phyloP scores from a whole-genome alignment of 23 red algal genomes.

The Porphyridium purpureum region DNA sequence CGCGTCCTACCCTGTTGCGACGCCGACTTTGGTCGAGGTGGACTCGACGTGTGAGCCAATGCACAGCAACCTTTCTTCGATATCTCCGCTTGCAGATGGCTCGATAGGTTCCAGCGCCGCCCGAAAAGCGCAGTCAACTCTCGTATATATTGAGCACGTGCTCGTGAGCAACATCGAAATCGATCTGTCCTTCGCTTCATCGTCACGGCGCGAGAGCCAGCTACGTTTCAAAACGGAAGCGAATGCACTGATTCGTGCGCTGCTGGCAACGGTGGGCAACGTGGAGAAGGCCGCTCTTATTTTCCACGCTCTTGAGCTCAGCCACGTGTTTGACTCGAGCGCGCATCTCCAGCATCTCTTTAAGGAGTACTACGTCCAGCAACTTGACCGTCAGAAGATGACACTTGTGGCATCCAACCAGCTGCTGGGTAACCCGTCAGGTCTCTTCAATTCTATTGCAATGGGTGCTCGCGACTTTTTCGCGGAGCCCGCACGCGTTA shows the following conservation, averaged over 20 bases:
- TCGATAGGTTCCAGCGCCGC: too few relatives aligned
- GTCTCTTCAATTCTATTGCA: conserved; percentile 81
- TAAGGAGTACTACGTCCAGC: conserved; percentile 57
- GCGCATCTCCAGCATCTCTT: conserved; percentile 50
- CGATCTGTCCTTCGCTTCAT: not conserved
- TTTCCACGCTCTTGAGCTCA: conserved; percentile 67
- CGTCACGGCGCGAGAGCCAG: not conserved
- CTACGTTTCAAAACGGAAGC: not conserved
- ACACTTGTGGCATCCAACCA: conserved; percentile 45
- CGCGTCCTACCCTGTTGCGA: too few relatives aligned
- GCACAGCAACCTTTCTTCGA: too few relatives aligned
- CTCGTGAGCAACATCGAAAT: not conserved
- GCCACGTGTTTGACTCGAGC: conserved; percentile 60
- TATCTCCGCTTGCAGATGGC: too few relatives aligned
- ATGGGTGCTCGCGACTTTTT: conserved; percentile 88
- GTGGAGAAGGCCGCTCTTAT: conserved; percentile 79
- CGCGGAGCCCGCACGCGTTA: conserved; percentile 71
- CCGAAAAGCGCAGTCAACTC: too few relatives aligned
- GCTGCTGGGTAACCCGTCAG: conserved; percentile 75
- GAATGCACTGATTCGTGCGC: conserved; percentile 28
- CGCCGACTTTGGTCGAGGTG: too few relatives aligned
- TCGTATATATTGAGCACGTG: too few relatives aligned
- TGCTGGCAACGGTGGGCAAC: conserved; percentile 65
- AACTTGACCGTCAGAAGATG: conserved; percentile 60
- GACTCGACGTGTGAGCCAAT: too few relatives aligned